A percentile compares a stretch with the other conserved stretches of the same genome.
Conservation (phyloP, 108 stramenopile genomes). For the Fistulifera solaris region DNA sequence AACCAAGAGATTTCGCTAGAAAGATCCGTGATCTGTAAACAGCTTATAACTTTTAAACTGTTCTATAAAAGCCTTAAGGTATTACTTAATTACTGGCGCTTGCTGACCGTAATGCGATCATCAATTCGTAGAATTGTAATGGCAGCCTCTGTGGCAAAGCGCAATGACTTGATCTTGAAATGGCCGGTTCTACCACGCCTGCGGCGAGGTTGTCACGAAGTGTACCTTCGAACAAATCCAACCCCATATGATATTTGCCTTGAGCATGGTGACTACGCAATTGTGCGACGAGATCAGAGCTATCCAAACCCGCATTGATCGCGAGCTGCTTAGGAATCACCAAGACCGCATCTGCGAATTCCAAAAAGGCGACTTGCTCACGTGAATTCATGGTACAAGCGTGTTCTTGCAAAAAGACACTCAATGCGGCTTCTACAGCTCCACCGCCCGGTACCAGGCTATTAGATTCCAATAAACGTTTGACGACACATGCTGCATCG, state of each 20-base stretch:
- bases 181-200: constrained; percentile 99
- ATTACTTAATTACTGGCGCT: neutral
- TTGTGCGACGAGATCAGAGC: constrained; percentile 95
- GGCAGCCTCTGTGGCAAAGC: constrained; percentile 99
- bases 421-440: constrained; percentile 94
- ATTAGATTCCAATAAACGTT: constrained; percentile 96
- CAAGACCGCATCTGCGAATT: constrained; percentile 96
- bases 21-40: no score
- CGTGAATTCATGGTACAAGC: constrained; percentile 88
- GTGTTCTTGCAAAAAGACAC: constrained; percentile 90
- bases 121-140: constrained; percentile 99
- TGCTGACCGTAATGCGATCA: constrained; percentile 71
- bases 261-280: constrained; percentile 88
- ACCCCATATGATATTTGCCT: constrained; percentile 48
- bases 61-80: no score
- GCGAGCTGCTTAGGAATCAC: constrained; percentile 98
- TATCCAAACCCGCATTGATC: constrained; percentile 99
- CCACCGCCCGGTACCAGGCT: constrained; percentile 97
- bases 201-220: constrained; percentile 89
- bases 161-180: constrained; percentile 97
- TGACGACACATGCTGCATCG: constrained; percentile 95
- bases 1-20: no score
- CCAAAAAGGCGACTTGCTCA: constrained; percentile 97
- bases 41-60: no score
- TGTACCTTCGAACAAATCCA: constrained; percentile 82